phyloP scores from a whole-genome alignment of 1,284 basidiomycete genomes.

The Trichosporon faecale region DNA sequence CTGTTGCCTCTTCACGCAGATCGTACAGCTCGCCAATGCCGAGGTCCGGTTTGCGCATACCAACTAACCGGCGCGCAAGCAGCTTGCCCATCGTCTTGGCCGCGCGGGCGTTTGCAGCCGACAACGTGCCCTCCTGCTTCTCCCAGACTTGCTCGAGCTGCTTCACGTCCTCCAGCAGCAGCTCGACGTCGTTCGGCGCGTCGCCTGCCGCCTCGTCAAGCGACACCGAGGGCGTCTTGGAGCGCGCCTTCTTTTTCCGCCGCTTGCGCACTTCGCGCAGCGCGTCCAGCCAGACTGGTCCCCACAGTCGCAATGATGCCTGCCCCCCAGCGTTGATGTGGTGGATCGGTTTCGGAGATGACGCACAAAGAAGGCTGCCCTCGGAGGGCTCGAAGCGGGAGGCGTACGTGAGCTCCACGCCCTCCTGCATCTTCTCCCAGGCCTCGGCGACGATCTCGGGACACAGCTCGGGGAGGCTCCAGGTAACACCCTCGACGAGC shows the following conservation, averaged over 20 bases:
- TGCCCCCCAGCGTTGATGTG: conserved; percentile 32
- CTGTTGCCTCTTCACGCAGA: conserved; percentile 33
- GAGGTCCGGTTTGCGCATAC: conserved; percentile 25
- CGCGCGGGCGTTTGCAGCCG: not conserved
- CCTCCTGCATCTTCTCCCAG: conserved; percentile 6
- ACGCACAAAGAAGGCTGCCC: conserved; percentile 16
- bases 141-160: conserved; percentile 15
- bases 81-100: conserved; percentile 11
- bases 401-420: not conserved
- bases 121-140: conserved; percentile 9
- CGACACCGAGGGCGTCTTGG: not conserved
- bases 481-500: conserved; percentile 35
- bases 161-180: conserved; percentile 7
- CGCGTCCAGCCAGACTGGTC: conserved; percentile 18
- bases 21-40: conserved; percentile 31
- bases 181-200: not conserved
- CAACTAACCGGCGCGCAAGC: conserved; percentile 21
- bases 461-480: conserved; percentile 31
- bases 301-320: conserved; percentile 28
- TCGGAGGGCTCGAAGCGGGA: not conserved
- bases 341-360: conserved; percentile 13
- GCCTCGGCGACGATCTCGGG: conserved; percentile 20
- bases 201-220: not conserved
- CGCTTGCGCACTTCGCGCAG: not conserved
- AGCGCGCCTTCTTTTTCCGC: not conserved